phyloP scores from a whole-genome alignment of 441 rosid genomes.

The Brassica balearica region DNA sequence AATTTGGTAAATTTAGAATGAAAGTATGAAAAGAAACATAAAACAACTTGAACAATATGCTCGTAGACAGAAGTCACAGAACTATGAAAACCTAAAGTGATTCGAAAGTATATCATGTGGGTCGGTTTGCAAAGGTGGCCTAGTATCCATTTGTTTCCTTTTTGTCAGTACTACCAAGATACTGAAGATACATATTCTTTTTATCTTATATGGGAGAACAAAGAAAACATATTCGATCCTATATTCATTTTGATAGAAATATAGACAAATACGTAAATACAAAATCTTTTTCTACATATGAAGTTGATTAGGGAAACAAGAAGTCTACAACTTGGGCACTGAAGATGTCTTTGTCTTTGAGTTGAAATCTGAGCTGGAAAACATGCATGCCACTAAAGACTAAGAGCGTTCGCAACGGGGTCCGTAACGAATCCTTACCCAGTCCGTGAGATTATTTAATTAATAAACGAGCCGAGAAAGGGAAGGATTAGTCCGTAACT shows the following conservation, averaged over 20 bases:
- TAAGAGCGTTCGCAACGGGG: neutral
- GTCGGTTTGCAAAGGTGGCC: conserved; percentile 20
- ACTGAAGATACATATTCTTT: conserved; percentile 11
- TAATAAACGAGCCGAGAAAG: too few species aligned
- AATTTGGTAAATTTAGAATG: neutral
- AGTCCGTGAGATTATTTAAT: too few species aligned
- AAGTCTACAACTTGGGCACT: conserved; percentile 29
- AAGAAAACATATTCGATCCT: conserved; percentile 27
- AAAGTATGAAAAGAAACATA: neutral
- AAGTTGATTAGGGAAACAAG: conserved; percentile 4
- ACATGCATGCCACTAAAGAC: conserved; percentile 38
- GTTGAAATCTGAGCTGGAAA: conserved; percentile 44
- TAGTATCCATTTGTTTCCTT: conserved; percentile 20
- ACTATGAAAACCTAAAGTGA: conserved; percentile 1
- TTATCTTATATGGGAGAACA: conserved; percentile 19
- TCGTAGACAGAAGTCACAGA: neutral
- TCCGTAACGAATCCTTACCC: too few species aligned
- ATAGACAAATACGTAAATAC: conserved; percentile 33
- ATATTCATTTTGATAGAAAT: conserved; percentile 16
- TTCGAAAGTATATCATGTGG: conserved; percentile 4
- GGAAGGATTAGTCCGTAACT: too few species aligned
- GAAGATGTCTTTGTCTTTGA: conserved; percentile 40
- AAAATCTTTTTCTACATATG: neutral
- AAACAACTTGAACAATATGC: neutral
- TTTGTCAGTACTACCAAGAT: conserved; percentile 21